A percentile compares a stretch with the other conserved stretches of the same genome.
These are phyloP conservation scores for Plenodomus biglobosus DNA, from an alignment of 2,329 filamentous ascomycete genomes.

Conservation along the genomic window DNA sequence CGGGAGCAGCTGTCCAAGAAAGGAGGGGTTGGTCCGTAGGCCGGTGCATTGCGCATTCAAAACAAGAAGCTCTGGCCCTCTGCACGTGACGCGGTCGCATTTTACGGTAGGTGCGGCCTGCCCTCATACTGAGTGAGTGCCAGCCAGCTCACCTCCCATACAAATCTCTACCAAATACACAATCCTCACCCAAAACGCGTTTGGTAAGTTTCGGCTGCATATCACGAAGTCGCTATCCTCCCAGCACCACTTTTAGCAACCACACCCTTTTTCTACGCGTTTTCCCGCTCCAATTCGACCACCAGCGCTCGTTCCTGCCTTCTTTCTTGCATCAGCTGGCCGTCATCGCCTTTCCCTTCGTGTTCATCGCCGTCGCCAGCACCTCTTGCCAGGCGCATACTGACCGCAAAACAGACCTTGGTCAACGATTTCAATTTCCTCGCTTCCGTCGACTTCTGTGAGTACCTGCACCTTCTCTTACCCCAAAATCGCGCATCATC, in stretches of 20 bases:
- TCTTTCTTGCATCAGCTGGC: constrained; percentile 31
- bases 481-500: constrained; percentile 31
- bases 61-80: neutral
- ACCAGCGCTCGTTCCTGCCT: constrained; percentile 24
- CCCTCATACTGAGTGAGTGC: constrained; percentile 15
- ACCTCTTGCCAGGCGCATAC: constrained; percentile 23
- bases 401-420: constrained; percentile 37
- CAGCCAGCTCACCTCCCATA: constrained; percentile 21
- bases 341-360: constrained; percentile 35
- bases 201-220: constrained; percentile 40
- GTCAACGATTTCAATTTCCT: constrained; percentile 24
- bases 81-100: neutral
- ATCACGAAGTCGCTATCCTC: constrained; percentile 15
- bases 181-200: constrained; percentile 18
- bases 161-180: constrained; percentile 21
- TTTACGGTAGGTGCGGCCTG: constrained; percentile 1
- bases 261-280: constrained; percentile 36
- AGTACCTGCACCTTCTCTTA: constrained; percentile 29
- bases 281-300: constrained; percentile 35
- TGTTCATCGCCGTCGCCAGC: constrained; percentile 34
- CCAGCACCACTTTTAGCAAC: constrained; percentile 30
- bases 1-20: neutral
- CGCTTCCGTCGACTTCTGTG: constrained; percentile 25
- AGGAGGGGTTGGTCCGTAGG: neutral
- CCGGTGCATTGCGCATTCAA: neutral